Evolutionary conservation across 106 monocot genomes (phyloP).

Genomic region (Acorus gramineus): DNA sequence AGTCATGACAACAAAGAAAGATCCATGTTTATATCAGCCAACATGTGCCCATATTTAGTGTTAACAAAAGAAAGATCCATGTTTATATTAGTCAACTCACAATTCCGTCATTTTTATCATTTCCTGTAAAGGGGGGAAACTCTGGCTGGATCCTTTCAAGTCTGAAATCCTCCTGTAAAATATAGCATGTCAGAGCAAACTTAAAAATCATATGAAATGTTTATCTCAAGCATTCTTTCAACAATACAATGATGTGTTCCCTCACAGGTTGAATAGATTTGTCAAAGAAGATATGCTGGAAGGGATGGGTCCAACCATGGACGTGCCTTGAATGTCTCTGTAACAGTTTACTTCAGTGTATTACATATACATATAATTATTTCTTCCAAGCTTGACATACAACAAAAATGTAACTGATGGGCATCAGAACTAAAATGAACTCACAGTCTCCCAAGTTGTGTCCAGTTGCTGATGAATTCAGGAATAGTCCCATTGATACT

Average conservation of each 20-base stretch:
- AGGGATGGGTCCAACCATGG: slow-evolving; percentile 18
- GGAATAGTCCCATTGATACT: slow-evolving; percentile 21
- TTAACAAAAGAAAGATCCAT: too few relatives aligned
- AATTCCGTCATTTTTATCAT: slow-evolving; percentile 8
- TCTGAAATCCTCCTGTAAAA: slow-evolving; percentile 15
- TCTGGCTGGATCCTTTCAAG: slow-evolving; percentile 2
- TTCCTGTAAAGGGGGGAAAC: slow-evolving; percentile 16
- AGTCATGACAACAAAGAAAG: neutral
- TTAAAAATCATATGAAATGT: neutral
- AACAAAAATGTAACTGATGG: too few relatives aligned
- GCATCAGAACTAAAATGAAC: neutral
- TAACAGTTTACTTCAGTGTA: neutral
- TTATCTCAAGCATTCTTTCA: neutral
- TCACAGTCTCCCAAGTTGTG: slow-evolving; percentile 12
- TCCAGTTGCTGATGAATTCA: slow-evolving; percentile 16
- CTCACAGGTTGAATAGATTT: neutral
- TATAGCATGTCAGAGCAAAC: neutral
- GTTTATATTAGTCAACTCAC: neutral
- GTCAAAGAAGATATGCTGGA: slow-evolving; percentile 10
- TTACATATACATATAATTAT: neutral
- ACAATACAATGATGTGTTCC: slow-evolving; percentile 6
- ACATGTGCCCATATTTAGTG: neutral
- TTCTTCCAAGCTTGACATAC: neutral
- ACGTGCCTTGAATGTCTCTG: slow-evolving; percentile 27
- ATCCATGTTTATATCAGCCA: neutral